Percentiles rank a stretch among this genome's conserved stretches.
phyloP scores from a whole-genome alignment of 2,329 filamentous ascomycete species.

The Microcyclospora tardicrescens region DNA sequence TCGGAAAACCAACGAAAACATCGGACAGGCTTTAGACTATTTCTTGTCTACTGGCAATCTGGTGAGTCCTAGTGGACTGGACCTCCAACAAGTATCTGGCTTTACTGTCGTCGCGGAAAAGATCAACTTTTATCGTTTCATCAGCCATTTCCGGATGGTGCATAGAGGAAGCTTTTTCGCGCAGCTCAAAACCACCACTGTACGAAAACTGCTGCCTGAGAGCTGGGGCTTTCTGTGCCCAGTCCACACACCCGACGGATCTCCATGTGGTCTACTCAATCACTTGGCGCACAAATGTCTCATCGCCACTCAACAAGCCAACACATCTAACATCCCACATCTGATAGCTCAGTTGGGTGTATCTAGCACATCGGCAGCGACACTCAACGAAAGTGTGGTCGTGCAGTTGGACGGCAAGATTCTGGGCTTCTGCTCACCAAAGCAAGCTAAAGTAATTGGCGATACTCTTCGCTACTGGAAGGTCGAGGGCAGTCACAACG shows the following conservation, averaged over 20 bases:
- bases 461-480: conserved; percentile 93
- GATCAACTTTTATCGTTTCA: conserved; percentile 97
- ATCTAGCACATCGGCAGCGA: conserved; percentile 60
- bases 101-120: conserved; percentile 97
- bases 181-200: conserved; percentile 90
- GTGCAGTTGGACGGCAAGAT: conserved; percentile 85
- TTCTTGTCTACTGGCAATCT: conserved; percentile 94
- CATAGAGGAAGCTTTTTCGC: conserved; percentile 98
- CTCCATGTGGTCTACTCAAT: conserved; percentile 86
- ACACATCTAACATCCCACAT: conserved; percentile 61
- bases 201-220: conserved; percentile 87
- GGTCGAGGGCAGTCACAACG: conserved; percentile 67
- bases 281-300: conserved; percentile 92
- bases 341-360: conserved; percentile 71
- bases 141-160: conserved; percentile 98
- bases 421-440: conserved; percentile 78
- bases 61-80: conserved; percentile 77
- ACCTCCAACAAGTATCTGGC: conserved; percentile 86
- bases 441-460: conserved; percentile 66
- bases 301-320: conserved; percentile 62
- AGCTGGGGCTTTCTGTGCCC: conserved; percentile 98
- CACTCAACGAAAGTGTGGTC: conserved; percentile 69
- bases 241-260: conserved; percentile 92
- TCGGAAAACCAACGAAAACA: conserved; percentile 69
- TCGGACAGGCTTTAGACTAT: conserved; percentile 80